These are phyloP conservation scores for Candida koratica DNA, from an alignment of 805 yeast genomes.

Conservation along the genomic window DNA sequence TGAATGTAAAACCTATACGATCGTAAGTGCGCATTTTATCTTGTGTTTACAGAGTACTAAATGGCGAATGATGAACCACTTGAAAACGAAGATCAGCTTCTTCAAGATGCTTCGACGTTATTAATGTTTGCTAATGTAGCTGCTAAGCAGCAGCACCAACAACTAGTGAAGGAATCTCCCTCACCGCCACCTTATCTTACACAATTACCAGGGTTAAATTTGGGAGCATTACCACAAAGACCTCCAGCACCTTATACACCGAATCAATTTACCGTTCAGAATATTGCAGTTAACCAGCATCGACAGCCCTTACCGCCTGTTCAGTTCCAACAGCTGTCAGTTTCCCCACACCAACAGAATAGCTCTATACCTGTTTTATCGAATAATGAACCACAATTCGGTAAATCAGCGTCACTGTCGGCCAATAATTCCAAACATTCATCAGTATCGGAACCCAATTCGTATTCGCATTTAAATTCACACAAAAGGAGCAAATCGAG, in stretches of 20 bases:
- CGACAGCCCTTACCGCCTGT: slow-evolving; percentile 2
- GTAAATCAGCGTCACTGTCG: slow-evolving; percentile 10
- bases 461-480: slow-evolving; percentile 5
- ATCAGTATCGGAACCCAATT: slow-evolving; percentile 5
- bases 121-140: slow-evolving; percentile 58
- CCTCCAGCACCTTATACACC: slow-evolving; percentile 1
- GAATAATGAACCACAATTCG: slow-evolving; percentile 4
- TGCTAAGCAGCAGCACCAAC: slow-evolving; percentile 38
- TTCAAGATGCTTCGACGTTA: slow-evolving; percentile 60
- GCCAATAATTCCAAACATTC: slow-evolving; percentile 10
- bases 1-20: slow-evolving; percentile 1
- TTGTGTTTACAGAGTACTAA: background rate
- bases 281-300: slow-evolving; percentile 4
- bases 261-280: background rate
- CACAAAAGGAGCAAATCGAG: slow-evolving; percentile 27
- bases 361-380: slow-evolving; percentile 4
- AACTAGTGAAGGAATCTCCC: slow-evolving; percentile 7
- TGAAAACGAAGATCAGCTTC: slow-evolving; percentile 20
- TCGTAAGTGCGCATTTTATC: slow-evolving; percentile 8
- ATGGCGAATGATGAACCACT: slow-evolving; percentile 1
- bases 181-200: slow-evolving; percentile 8
- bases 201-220: no score
- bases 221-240: slow-evolving; percentile 1
- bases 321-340: slow-evolving; percentile 1
- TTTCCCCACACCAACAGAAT: background rate